Base-by-base conservation (phyloP, 208 protist genomes). In the Trypanosomatidae sp. region DNA sequence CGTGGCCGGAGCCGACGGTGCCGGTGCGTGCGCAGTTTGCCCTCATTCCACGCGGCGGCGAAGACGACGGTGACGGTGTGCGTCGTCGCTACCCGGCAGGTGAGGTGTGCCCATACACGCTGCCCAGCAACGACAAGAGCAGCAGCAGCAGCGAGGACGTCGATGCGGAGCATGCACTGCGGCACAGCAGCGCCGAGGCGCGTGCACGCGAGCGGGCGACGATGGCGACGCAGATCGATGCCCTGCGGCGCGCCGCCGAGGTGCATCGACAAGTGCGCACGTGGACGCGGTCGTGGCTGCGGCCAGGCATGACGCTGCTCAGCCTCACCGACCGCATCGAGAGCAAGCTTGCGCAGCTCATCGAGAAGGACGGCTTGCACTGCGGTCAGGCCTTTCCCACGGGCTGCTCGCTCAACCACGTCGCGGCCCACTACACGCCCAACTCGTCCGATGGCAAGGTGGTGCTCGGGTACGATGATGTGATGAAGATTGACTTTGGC, bases 401-500 rank as follows among this genome's bases (percentile, higher is more conserved):
- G 0, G 84, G 87, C 22, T 90, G 67, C 67, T 98, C 94, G 7
- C 53, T 99, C 16, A 99, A 99, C 67, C 61, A 98, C 56, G 73
- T 85, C 24, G 98, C 97, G 21, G 98, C 98, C 1, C 97, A 99
- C 73, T 99, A 88, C 52, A 98, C 97, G 2, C 97, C 97, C 23
- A 99, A 99, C 55, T 71, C 78, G 4, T 94, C 91, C 6, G 97
- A 99, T 48, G 71, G 75, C 44, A 90, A 95, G 38, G 85, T 87
- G 0, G 76, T 99, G 8, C 52, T 99, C 26, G 54, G 66, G 6
- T 82, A 96, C 39, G 79, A 95, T 50, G 97, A 99, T 56, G 94
- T 99, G 13, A 81, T 98, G 61, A 99, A 99, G 66, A 88, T 99
- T 20, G 97, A 99, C 64, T 98, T 99, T 72, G 97, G 98, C 15